These are phyloP conservation scores for Tuber indicum DNA, from an alignment of 495 filamentous ascomycete species.

Conservation along the genomic window DNA sequence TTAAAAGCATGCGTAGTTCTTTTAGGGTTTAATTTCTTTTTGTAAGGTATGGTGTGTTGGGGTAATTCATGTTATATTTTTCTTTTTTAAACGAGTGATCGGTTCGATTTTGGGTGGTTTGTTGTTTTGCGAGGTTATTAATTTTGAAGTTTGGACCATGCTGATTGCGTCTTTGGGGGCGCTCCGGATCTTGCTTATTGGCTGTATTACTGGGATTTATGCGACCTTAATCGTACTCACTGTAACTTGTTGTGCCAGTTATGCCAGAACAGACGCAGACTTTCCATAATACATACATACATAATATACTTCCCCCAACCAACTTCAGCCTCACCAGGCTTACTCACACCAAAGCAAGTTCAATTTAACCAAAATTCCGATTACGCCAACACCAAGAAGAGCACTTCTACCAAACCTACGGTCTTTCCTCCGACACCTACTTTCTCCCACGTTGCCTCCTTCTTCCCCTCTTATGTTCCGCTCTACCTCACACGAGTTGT, in stretches of 20 bases:
- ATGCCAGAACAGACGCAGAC: not conserved
- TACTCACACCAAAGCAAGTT: no score
- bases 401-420: not conserved
- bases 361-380: no score
- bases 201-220: not conserved
- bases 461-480: not conserved
- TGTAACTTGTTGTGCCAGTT: no score
- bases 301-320: not conserved
- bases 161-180: not conserved
- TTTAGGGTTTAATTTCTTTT: not conserved
- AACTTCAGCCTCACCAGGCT: not conserved
- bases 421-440: not conserved
- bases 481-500: not conserved
- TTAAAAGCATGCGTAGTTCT: not conserved
- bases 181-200: not conserved
- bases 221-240: not conserved
- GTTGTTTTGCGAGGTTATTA: not conserved
- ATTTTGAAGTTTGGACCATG: not conserved
- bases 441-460: not conserved
- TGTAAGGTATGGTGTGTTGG: not conserved
- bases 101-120: not conserved
- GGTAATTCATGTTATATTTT: not conserved
- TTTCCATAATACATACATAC: not conserved
- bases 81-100: not conserved
- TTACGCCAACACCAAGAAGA: not conserved